A percentile compares a stretch with the other conserved stretches of the same genome.
Evolutionary conservation across 1,284 basidiomycete species (phyloP).

Genomic region (Marasmius fiardii): DNA sequence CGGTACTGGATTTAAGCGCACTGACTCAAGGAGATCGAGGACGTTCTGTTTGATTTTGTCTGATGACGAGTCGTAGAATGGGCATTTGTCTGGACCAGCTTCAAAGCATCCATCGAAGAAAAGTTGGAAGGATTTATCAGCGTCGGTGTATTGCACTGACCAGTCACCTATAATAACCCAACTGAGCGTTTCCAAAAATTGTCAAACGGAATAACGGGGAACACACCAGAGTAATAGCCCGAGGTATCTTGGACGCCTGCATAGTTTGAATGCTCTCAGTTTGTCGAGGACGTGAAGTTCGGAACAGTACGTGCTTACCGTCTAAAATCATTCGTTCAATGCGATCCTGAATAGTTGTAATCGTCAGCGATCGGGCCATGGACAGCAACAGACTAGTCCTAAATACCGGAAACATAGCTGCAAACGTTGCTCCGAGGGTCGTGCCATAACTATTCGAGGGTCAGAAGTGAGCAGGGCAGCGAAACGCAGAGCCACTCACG

Average conservation of each 20-base stretch:
- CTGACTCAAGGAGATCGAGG: constrained; percentile 5
- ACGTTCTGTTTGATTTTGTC: constrained; percentile 23
- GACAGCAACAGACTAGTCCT: not conserved
- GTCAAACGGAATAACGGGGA: not conserved
- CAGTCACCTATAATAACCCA: constrained; percentile 18
- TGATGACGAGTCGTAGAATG: constrained; percentile 25
- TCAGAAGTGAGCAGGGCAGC: not conserved
- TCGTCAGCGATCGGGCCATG: not conserved
- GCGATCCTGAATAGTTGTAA: constrained; percentile 33
- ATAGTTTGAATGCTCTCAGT: too few species aligned
- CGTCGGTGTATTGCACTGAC: constrained; percentile 22
- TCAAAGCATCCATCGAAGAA: constrained; percentile 23
- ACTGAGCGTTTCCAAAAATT: not conserved
- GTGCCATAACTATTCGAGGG: constrained; percentile 34
- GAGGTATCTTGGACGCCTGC: constrained; percentile 25
- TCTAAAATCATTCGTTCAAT: constrained; percentile 36
- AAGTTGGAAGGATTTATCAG: constrained; percentile 21
- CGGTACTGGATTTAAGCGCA: constrained; percentile 13
- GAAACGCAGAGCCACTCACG: constrained; percentile 26
- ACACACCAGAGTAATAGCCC: constrained; percentile 24
- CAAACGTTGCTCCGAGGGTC: constrained; percentile 42
- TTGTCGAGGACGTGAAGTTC: too few species aligned
- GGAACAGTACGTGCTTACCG: constrained; percentile 14
- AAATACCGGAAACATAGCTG: constrained; percentile 44
- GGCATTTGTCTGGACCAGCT: constrained; percentile 21